Evolutionary conservation across 73 alveolate species (phyloP), one percentile per base, ranked within the genome.

Genomic region (Paramecium tetraurelia): DNA sequence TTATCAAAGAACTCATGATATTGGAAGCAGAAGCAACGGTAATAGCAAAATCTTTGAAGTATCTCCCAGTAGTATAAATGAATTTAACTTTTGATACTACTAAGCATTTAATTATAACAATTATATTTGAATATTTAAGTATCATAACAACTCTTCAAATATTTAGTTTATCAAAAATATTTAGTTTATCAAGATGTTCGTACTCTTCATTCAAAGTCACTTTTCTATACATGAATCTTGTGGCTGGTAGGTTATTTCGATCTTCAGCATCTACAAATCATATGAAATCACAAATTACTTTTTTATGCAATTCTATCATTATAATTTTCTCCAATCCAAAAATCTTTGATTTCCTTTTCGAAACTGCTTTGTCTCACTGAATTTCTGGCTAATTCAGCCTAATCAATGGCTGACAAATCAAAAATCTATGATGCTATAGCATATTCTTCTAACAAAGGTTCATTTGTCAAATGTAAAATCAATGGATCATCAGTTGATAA

Each of bases 401-500:
- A 86, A 92, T 93, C 96, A 27, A 94, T 97, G 8, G 96, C 59
- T 59, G 95, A 92, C 16, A 95, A 90, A 80, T 95, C 95, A 88
- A 93, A 94, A 24, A 92, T 93, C 69, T 95, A 95, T 14, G 96
- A 71, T n/a, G 93, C 93, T 21, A 92, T 53, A 5, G 93, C 93
- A 90, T 93, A 93, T 83, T 93, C 96, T 80, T 93, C 96, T 24
- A 93, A 59, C 29, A 95, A 50, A 35, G 98, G 97, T 36, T 90
- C 98, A 72, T 95, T 94, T 33, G 98, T 95, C 24, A 92, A 84
- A 92, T 95, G 98, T 57, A 94, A 92, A 83, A 94, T 95, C 75
- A 95, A 85, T 14, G 98, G 98, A 83, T 95, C 98, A 58, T 95
- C 98, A 0, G 98, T 95, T 18, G 97, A 94, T 38, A 95, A 86